Base-by-base conservation (phyloP, 805 yeast genomes). In the Schwanniomyces occidentalis region DNA sequence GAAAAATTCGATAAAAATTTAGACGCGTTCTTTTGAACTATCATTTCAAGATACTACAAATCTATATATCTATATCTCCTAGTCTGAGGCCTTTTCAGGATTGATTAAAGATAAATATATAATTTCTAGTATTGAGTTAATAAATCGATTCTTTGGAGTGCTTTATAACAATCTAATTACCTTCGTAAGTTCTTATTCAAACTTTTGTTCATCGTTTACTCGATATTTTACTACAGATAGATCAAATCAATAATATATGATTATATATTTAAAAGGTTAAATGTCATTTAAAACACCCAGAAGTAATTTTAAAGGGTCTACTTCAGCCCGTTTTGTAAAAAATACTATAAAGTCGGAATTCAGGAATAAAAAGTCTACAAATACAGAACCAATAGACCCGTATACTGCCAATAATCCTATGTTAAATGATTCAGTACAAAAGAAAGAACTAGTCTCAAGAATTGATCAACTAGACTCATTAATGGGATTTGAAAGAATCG, bases 401-500 rank as follows among this genome's bases (percentile, higher is more conserved):
- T 43, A 47, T 32, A 31, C 27, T 5, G 57, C 54, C 30, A 51
- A 50, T 32, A 67, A 62, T 45, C 68, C 69, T 17, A 62, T 63
- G 62, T 48, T 56, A 21, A 54, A 55, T 33, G 65, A 61, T 41
- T 51, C 74, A 23, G 56, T 59, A 25, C 64, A 62, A 49, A 77
- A 65, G 39, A 54, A 73, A 35, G 83, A 80, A 16, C 69, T 80
- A 17, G 78, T 76, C 8, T 71, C 67, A 47, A 73, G 76, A 41
- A 68, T 78, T 6, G 95, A 89, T 51, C 69, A 72, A 18, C 65
- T 90, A 7, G 99, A 91, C 52, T 56, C 80, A 1, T 60, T 76
- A 38, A 88, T 95, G 93, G 99, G 98, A 8, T 93, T 93, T 55
- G 86, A 82, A 27, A 69, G 93, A 32, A 80, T 71, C 43, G 86